Evolutionary conservation across 345 rosid genomes (phyloP), one percentile per base, ranked within the genome.

Genomic region (Boechera retrofracta): DNA sequence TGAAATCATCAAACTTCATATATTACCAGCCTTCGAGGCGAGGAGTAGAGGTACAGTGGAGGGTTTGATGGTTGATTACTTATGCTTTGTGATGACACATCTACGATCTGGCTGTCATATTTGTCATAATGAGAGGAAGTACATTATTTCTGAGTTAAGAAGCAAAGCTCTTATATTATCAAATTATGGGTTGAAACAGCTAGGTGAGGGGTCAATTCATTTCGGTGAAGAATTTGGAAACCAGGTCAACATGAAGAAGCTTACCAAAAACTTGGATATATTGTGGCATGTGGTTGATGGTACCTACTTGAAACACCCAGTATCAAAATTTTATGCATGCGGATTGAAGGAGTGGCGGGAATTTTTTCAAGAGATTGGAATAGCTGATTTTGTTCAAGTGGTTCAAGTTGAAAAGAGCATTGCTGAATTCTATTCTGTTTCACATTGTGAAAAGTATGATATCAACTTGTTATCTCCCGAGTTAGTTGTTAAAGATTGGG

Each of bases 51-150:
- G 57, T 63, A 59, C 79, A 31, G 75, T 75, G 65, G 83, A 82
- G 36, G 76, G 67, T 55, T 79, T 90, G 74, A 80, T 89, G 90
- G 79, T 73, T 57, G 98, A 94, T 70, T 90, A 89, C 62, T 82
- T 94, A 47, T 90, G 97, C 86, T 90, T 92, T 84, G 85, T 89
- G 65, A 89, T 89, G 91, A 81, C 87, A 67, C 98, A 94, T 83
- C 81, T 94, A 38, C 90, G 84, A 64, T 92, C 97, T 74, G 76
- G 75, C 82, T 92, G 97, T 80, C 68, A 82, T 65, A 73, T 67
- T 72, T 94, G 98, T 82, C 84, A 54, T 69, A 76, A 16, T 73
- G 97, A 92, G 77, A 82, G 95, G 86, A 86, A 82, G 58, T 57
- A 63, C 68, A 83, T 92, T 72, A 69, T 90, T n/a, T 81, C 86